A percentile compares a stretch with the other conserved stretches of the same genome.
Evolutionary conservation across 2,329 filamentous ascomycete genomes (phyloP).

Genomic region (Helicocarpus griseus): DNA sequence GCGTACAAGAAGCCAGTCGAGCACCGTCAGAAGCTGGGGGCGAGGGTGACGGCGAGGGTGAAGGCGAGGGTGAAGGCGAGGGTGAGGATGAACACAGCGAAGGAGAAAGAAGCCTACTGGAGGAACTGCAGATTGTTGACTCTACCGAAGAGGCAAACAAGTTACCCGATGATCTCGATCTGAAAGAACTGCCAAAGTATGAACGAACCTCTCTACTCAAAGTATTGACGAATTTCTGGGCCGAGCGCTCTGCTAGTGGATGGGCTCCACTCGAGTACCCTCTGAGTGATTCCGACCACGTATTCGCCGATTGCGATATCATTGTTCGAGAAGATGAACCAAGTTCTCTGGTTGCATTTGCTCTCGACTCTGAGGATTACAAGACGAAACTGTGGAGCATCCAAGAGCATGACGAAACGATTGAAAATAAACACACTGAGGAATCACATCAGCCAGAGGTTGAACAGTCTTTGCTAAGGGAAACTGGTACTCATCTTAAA

Average conservation of each 20-base stretch:
- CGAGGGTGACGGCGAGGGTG: slow-evolving; percentile 59
- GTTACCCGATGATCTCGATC: slow-evolving; percentile 46
- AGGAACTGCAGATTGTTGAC: slow-evolving; percentile 53
- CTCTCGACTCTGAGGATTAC: slow-evolving; percentile 81
- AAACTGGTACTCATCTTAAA: slow-evolving; percentile 85
- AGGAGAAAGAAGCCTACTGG: slow-evolving; percentile 56
- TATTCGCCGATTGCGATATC: slow-evolving; percentile 93
- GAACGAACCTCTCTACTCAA: slow-evolving; percentile 91
- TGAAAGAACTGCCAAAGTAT: slow-evolving; percentile 76
- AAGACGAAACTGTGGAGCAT: slow-evolving; percentile 57
- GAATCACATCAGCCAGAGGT: slow-evolving; percentile 57
- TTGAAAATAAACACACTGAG: slow-evolving; percentile 20
- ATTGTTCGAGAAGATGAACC: slow-evolving; percentile 97
- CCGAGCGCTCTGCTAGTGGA: slow-evolving; percentile 88
- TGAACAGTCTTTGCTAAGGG: slow-evolving; percentile 73
- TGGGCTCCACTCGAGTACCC: slow-evolving; percentile 93
- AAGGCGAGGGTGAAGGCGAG: slow-evolving; percentile 59
- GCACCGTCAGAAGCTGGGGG: slow-evolving; percentile 58
- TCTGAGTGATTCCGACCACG: slow-evolving; percentile 76
- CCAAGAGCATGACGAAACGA: slow-evolving; percentile 26
- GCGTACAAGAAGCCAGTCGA: slow-evolving; percentile 37
- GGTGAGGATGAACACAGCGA: slow-evolving; percentile 60
- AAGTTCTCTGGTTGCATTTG: slow-evolving; percentile 89
- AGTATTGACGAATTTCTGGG: slow-evolving; percentile 96
- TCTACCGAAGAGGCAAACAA: slow-evolving; percentile 41